Evolutionary conservation across 441 rosid species (phyloP).

Genomic region (Heliophila coronopifolia): DNA sequence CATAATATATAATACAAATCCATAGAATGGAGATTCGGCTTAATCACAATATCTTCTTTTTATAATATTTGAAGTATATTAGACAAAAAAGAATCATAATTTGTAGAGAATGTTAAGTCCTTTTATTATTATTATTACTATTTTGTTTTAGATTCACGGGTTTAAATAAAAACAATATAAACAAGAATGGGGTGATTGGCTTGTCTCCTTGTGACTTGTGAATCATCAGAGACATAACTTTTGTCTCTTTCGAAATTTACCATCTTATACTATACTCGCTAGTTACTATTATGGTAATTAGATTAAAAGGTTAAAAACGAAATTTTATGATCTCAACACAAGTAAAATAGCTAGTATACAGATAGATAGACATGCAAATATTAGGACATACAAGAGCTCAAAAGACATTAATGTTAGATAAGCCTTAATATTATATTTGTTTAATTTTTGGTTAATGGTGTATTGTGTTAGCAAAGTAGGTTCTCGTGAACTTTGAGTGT

Average conservation of each 20-base stretch:
- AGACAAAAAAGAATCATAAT: too few relatives aligned
- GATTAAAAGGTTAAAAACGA: neutral
- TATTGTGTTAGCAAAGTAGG: neutral
- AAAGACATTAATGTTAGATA: too few relatives aligned
- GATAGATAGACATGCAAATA: too few relatives aligned
- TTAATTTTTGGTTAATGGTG: neutral
- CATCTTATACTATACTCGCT: constrained; percentile 8
- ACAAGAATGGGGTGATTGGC: constrained; percentile 23
- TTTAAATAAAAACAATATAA: neutral
- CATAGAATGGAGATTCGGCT: neutral
- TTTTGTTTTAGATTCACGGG: too few relatives aligned
- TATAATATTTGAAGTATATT: too few relatives aligned
- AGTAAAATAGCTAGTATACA: too few relatives aligned
- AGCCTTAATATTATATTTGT: constrained; percentile 4
- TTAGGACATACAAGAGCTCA: constrained; percentile 1
- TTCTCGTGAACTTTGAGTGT: constrained; percentile 24
- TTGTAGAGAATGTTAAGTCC: constrained; percentile 8
- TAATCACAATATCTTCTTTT: neutral
- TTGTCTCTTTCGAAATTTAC: constrained; percentile 20
- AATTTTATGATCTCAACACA: neutral
- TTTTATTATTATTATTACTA: too few relatives aligned
- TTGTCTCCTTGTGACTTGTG: constrained; percentile 12
- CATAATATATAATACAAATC: neutral
- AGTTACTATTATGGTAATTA: constrained; percentile 3
- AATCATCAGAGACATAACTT: constrained; percentile 4